Evolutionary conservation across 108 stramenopile species (phyloP).

Genomic region (Cyclotella baltica): DNA sequence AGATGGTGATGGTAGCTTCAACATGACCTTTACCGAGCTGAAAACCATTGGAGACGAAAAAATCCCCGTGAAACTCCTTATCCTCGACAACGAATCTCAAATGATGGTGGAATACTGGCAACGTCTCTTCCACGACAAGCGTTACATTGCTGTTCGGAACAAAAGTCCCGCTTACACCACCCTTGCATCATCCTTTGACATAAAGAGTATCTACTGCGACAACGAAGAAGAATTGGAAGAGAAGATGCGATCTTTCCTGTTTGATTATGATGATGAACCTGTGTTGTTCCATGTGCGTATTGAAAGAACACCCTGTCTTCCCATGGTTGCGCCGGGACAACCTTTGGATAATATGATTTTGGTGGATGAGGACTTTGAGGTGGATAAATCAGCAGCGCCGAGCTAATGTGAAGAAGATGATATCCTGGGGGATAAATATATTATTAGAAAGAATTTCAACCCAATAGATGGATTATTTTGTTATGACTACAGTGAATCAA

Average conservation of each 20-base stretch:
- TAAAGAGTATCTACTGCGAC: slow-evolving; percentile 82
- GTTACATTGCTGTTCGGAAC: slow-evolving; percentile 87
- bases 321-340: slow-evolving; percentile 89
- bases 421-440: not conserved
- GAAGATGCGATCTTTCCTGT: slow-evolving; percentile 84
- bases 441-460: not conserved
- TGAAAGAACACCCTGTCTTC: slow-evolving; percentile 87
- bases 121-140: slow-evolving; percentile 88
- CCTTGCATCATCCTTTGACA: slow-evolving; percentile 83
- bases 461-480: no score
- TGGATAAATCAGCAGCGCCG: slow-evolving; percentile 81
- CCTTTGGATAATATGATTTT: slow-evolving; percentile 90
- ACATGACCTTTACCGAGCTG: slow-evolving; percentile 95
- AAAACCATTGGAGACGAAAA: slow-evolving; percentile 87
- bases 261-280: slow-evolving; percentile 87
- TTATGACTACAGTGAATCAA: no score
- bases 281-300: slow-evolving; percentile 91
- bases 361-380: slow-evolving; percentile 83
- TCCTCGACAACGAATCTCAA: slow-evolving; percentile 91
- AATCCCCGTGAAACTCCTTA: slow-evolving; percentile 90
- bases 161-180: slow-evolving; percentile 80
- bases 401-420: slow-evolving; percentile 57
- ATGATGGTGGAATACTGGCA: slow-evolving; percentile 98
- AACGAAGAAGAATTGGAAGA: slow-evolving; percentile 77
- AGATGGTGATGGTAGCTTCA: slow-evolving; percentile 92